Evolutionary conservation across 106 monocot species (phyloP).

Genomic region (Dendrobium huoshanense): DNA sequence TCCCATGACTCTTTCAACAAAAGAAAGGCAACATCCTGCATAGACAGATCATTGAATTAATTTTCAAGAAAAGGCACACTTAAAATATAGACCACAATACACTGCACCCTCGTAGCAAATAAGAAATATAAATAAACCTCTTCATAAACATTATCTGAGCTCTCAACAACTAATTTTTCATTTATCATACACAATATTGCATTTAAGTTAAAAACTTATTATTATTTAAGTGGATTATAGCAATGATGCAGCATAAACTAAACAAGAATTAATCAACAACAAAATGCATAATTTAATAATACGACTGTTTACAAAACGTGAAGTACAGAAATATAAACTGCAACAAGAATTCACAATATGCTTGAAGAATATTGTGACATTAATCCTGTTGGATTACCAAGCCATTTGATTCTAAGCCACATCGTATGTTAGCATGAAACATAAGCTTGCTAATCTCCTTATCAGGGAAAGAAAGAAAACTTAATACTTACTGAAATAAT

Average conservation of each 20-base stretch:
- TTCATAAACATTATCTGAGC: not conserved
- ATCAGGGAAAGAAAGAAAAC: not conserved
- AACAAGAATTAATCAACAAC: not conserved
- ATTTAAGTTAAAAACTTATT: not conserved
- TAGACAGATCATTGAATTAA: not conserved
- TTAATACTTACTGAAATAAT: not conserved
- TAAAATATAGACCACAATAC: not conserved
- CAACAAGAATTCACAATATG: not conserved
- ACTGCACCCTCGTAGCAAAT: not conserved
- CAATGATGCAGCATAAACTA: not conserved
- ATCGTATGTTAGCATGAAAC: not conserved
- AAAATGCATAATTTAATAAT: not conserved
- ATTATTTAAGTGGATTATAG: not conserved
- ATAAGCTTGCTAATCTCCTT: not conserved
- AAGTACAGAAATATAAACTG: not conserved
- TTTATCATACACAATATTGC: not conserved
- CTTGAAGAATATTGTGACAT: not conserved
- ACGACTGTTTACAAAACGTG: not conserved
- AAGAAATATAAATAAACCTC: not conserved
- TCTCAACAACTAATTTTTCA: not conserved
- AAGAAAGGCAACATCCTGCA: conserved; percentile 84
- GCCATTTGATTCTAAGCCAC: not conserved
- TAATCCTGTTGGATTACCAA: not conserved
- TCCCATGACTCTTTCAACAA: conserved; percentile 88
- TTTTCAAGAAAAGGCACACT: not conserved